Percentiles rank a stretch among this genome's conserved stretches.
phyloP scores from a whole-genome alignment of 441 rosid species.

The Syzygium malaccense region DNA sequence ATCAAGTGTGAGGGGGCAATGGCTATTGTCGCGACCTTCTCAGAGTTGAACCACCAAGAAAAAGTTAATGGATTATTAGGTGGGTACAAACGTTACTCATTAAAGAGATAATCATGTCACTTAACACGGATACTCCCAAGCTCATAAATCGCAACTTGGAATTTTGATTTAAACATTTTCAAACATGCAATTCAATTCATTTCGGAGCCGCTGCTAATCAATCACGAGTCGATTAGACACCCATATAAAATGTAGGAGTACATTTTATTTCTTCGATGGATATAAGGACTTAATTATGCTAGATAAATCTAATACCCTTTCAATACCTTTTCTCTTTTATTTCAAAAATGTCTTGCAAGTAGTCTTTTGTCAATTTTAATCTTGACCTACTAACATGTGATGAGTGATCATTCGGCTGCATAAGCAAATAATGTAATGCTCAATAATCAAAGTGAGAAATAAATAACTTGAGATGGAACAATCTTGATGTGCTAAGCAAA shows the following conservation, averaged over 20 bases:
- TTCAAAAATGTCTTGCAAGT: background rate
- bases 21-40: background rate
- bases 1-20: background rate
- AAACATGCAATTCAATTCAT: background rate
- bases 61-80: background rate
- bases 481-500: background rate
- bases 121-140: background rate
- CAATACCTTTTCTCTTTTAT: background rate
- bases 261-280: background rate
- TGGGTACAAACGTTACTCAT: background rate
- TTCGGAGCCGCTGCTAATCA: background rate
- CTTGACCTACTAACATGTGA: background rate
- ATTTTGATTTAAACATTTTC: background rate
- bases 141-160: background rate
- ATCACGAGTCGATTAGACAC: background rate
- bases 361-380: background rate
- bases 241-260: background rate
- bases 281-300: background rate
- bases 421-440: background rate
- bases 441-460: background rate
- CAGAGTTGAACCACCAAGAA: background rate
- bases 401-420: background rate
- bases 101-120: rapidly evolving
- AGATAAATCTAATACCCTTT: background rate
- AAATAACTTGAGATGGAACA: background rate